These are phyloP conservation scores for Geosiphon pyriformis DNA, from an alignment of 192 early-diverging fungal species.

Conservation along the genomic window DNA sequence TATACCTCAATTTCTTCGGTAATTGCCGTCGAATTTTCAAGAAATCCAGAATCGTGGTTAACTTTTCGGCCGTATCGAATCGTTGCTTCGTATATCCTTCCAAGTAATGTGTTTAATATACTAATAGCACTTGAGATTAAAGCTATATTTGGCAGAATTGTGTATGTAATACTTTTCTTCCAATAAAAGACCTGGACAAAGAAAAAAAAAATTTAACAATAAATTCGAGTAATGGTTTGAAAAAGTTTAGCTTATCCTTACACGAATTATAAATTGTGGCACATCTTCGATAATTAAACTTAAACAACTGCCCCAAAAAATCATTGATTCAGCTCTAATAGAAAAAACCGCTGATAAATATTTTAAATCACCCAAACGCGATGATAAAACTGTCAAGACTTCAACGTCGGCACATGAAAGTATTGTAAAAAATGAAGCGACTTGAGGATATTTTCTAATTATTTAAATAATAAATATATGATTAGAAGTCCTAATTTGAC, in stretches of 20 bases:
- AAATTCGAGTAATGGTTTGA: neutral
- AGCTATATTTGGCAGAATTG: neutral
- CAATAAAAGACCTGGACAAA: neutral
- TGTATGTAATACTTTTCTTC: neutral
- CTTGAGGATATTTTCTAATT: neutral
- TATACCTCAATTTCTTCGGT: too few relatives aligned
- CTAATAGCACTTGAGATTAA: neutral
- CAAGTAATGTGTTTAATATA: neutral
- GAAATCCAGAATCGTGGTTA: neutral
- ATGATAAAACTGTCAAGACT: neutral
- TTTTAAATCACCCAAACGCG: neutral
- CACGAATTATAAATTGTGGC: slow-evolving; percentile 4
- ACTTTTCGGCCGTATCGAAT: neutral
- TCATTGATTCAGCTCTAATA: neutral
- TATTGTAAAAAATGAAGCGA: neutral
- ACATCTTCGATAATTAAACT: slow-evolving; percentile 6
- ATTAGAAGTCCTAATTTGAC: too few relatives aligned
- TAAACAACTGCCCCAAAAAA: neutral
- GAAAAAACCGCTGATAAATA: neutral
- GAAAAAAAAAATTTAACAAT: neutral
- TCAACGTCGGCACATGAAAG: slow-evolving; percentile 4
- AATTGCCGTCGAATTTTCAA: too few relatives aligned
- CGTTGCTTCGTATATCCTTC: neutral
- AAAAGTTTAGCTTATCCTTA: too few relatives aligned
- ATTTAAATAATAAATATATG: too few relatives aligned